Percentiles rank a stretch among this genome's conserved stretches.
Evolutionary conservation across 441 rosid genomes (phyloP).

Genomic region (Monsonia emarginata): DNA sequence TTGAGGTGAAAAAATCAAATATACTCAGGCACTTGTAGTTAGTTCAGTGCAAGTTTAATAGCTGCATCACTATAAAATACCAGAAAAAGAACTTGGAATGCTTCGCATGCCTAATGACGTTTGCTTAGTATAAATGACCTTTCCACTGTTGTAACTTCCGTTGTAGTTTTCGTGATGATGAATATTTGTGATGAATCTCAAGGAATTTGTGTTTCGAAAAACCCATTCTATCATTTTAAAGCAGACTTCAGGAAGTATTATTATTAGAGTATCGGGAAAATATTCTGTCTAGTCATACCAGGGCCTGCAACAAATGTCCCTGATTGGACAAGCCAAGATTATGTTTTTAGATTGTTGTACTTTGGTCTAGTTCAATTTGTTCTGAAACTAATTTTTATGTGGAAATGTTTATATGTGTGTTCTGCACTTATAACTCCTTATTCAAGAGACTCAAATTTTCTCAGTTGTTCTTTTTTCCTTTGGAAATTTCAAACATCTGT

Average conservation of each 20-base stretch:
- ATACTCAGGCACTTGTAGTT: not conserved
- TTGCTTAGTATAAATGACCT: too few species aligned
- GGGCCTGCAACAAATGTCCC: not conserved
- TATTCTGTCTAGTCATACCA: not conserved
- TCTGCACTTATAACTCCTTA: not conserved
- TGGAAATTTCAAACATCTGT: not conserved
- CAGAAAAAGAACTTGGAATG: not conserved
- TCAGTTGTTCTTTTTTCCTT: not conserved
- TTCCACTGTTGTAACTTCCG: not conserved
- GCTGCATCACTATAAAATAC: not conserved
- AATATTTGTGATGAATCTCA: not conserved
- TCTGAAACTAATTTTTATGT: not conserved
- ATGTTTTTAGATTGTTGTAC: not conserved
- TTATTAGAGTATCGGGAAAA: not conserved
- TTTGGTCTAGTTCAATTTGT: too few species aligned
- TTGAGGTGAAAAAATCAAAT: not conserved
- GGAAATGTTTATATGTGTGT: not conserved
- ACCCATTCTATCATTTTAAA: not conserved
- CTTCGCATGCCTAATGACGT: not conserved
- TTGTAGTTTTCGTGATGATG: not conserved
- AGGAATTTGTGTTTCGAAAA: not conserved
- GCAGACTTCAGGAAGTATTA: not conserved
- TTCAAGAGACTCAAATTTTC: not conserved
- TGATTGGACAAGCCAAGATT: not conserved
- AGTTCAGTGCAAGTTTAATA: not conserved